Base-by-base conservation (phyloP, 768 basidiomycete species). In the Terana coerulea region DNA sequence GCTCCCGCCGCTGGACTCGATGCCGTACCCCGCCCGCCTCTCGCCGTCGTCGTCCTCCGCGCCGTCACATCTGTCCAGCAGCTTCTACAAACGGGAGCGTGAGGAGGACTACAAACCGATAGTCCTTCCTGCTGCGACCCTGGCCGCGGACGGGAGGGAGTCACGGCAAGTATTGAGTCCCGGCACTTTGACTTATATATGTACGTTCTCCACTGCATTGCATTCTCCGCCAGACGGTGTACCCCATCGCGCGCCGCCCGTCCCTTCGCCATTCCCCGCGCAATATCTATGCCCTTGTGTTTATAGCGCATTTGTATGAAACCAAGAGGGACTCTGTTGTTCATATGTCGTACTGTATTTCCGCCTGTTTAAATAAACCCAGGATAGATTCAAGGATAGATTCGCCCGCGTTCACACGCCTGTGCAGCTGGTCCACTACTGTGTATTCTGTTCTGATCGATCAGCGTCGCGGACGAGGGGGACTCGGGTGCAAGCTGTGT, bases 91-190 rank as follows among this genome's bases (percentile, higher is more conserved):
- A 28, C 58, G 60, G 34, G 59, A 48, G 25, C 55, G 53, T 25
- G 80, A 81, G 39, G 71, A 72, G 53, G 76, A 75, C n/a, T 71
- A 75, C 42, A 79, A 80, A 22, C 70, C 78, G 43, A 63, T 78
- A 42, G 51, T 41, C 9, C 72, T 79, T 39, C 68, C 75, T n/a
- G 67, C 73, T 9, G 54, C 55, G 8, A 67, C 77, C 17, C 57
- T 78, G 12, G 72, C 75, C 15, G 70, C 72, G 19, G 78, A 76
- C 52, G 65, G 70, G 10, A 67, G 74, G 33, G 61, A 30, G 19
- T 22, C 31, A 17, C 11, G 57, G 58, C 19, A 56, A 56, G 37
- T 53, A 51, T 25, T 52, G 33, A 48, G 22, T 34, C 2, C 28
- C 17, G 25, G 47, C 9, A 35, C 17, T 14, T 35, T n/a, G n/a